Evolutionary conservation across 805 yeast genomes (phyloP).

Genomic region (Saccharomycopsis sp.): DNA sequence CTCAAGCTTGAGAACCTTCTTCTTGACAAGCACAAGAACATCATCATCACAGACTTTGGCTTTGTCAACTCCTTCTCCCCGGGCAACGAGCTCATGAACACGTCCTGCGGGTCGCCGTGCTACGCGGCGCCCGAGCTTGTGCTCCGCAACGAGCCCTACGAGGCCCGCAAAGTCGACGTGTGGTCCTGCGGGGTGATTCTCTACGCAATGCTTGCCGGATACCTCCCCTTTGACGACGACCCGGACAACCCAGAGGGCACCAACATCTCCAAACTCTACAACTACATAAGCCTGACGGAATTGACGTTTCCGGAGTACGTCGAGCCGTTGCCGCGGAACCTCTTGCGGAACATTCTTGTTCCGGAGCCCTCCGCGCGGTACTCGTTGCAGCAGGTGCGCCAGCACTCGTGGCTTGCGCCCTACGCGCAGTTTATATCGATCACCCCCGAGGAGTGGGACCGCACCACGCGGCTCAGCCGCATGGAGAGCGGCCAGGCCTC

Average conservation of each 20-base stretch:
- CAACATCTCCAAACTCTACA: conserved; percentile 83
- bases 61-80: conserved; percentile 76
- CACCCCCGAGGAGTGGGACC: conserved; percentile 89
- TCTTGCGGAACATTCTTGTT: conserved; percentile 75
- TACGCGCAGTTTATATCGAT: conserved; percentile 77
- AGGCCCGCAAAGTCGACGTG: conserved; percentile 88
- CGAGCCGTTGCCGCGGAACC: conserved; percentile 83
- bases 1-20: conserved; percentile 75
- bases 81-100: conserved; percentile 76
- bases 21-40: conserved; percentile 79
- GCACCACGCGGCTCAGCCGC: conserved; percentile 25
- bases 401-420: conserved; percentile 85
- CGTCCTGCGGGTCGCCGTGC: conserved; percentile 96
- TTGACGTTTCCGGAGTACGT: conserved; percentile 93
- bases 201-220: conserved; percentile 96
- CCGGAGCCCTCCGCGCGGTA: conserved; percentile 79
- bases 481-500: too few relatives aligned
- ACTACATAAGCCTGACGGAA: conserved; percentile 85
- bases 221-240: conserved; percentile 95
- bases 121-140: conserved; percentile 98
- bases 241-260: conserved; percentile 95
- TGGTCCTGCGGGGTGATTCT: conserved; percentile 97
- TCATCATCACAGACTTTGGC: conserved; percentile 86
- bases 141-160: conserved; percentile 69
- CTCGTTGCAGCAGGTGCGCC: conserved; percentile 57